Base-by-base conservation (phyloP, 108 stramenopile genomes). In the Aurantiochytrium sp. region DNA sequence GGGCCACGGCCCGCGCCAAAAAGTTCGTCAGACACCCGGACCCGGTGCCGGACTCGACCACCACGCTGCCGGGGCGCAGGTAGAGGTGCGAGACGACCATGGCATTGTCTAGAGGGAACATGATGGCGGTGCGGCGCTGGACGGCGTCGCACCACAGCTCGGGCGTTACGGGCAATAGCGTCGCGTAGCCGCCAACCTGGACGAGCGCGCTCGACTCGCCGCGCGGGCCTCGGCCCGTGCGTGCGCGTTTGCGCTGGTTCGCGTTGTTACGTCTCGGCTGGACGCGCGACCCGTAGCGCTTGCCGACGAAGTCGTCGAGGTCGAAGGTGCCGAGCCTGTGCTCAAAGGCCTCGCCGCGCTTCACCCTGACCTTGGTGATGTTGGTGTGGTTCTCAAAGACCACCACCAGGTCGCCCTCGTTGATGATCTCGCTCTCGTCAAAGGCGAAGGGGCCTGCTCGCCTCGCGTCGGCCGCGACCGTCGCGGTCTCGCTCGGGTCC, bases 1-100 rank as follows among this genome's bases (percentile, higher is more conserved):
- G 97, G 27, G 95, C 95, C 85, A 98, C 97, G 52, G 96, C 93
- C 27, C 98, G 90, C 41, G 96, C 55, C 31, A 98, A 91, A 21
- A 93, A 91, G 86, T 94, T 94, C 59, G 92, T 93, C 94, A 97
- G 94, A 36, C 96, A 95, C 3, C 96, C 97, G 37, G 92, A 92
- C 1, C 97, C 97, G 4, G 98, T 98, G 41, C 98, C 98, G 37
- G 89, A 91, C 88, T 98, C 98, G 34, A 95, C 92, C 12, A 98
- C 97, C 3, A 92, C 88, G 90, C 93, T 94, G 81, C 97, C 96
- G 15, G 97, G 97, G n/a, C 89, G 68, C 69, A 98, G 86, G 87
- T 97, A 68, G 19, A 98, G 90, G 37, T 96, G 89, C 59, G 92
- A 93, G 3, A 93, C 89, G 52, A 98, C 95, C 92, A 96, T 94